A percentile compares a stretch with the other conserved stretches of the same genome.
phyloP scores from a whole-genome alignment of 768 basidiomycete genomes.

The Tricholoma flavovirens region DNA sequence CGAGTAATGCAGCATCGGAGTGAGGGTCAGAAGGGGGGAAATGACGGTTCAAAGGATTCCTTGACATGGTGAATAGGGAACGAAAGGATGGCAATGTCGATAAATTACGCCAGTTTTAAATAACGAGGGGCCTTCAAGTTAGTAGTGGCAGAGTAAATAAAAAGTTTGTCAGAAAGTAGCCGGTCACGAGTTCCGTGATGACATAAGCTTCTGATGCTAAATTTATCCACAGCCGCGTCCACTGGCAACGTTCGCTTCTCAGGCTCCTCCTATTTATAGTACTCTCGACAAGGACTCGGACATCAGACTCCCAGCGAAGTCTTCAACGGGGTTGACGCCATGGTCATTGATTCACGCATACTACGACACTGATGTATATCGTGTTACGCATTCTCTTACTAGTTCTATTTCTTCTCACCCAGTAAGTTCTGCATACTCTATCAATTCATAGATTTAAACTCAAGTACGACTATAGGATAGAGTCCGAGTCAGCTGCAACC shows the following conservation, averaged over 20 bases:
- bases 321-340: background rate
- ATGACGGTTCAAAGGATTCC: constrained; percentile 13
- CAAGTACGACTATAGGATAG: no score
- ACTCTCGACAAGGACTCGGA: no score
- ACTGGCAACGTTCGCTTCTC: no score
- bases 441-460: no score
- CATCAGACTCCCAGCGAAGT: no score
- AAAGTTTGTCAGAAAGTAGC: background rate
- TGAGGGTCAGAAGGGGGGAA: constrained; percentile 20
- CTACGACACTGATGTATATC: background rate
- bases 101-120: background rate
- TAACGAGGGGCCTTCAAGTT: background rate
- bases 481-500: no score
- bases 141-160: no score
- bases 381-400: background rate
- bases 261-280: background rate
- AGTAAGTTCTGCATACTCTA: constrained; percentile 2
- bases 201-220: background rate
- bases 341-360: background rate
- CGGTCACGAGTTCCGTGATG: background rate
- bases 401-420: background rate
- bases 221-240: no score
- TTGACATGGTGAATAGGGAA: constrained; percentile 13
- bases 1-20: constrained; percentile 59
- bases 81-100: background rate